Evolutionary conservation across 148 eudicot genomes (phyloP), one percentile per base, ranked within the genome.

Genomic region (Cornus kousa): DNA sequence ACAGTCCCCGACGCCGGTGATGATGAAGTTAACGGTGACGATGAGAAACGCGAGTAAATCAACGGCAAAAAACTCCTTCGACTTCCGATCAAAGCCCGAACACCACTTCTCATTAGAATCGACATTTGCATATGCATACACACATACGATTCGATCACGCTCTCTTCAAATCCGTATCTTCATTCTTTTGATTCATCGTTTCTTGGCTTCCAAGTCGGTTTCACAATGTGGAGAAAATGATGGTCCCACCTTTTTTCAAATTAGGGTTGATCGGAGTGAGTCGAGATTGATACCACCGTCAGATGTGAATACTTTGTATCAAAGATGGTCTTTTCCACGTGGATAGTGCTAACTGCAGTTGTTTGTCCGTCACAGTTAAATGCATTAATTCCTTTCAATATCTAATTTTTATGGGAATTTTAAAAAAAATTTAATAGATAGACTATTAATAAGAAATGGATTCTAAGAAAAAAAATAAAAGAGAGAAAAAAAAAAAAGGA

Each of bases 201-300:
- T 75, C 81, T 79, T 72, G 33, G 50, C 9, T 7, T 73, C 53
- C 81, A 79, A 73, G 81, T 79, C 64, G 81, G 76, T 35, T 78
- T 64, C 64, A 13, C 2, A 57, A 35, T 43, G 59, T 3, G 59
- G 59, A 13, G 59, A 16, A 16, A 12, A 13, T 12, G 17, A 53
- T 16, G 59, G 59, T 53, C 59, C 59, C 59, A 14, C 59, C 19
- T 53, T 4, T 43, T 6, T 53, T 53, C 59, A 16, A 2, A 53
- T 53, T 53, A 53, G 59, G 59, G 19, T 11, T 53, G 59, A 53
- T 16, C 59, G 17, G 59, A 53, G 59, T 53, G 59, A 53, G 13
- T 53, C 17, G 7, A 53, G 59, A 53, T 12, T 12, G 17, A 12
- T 12, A 53, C 12, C 59, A 16, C 59, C 59, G 0, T 53, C 7